phyloP scores from a whole-genome alignment of 164 flowering plant genomes.

The Houttuynia cordata region DNA sequence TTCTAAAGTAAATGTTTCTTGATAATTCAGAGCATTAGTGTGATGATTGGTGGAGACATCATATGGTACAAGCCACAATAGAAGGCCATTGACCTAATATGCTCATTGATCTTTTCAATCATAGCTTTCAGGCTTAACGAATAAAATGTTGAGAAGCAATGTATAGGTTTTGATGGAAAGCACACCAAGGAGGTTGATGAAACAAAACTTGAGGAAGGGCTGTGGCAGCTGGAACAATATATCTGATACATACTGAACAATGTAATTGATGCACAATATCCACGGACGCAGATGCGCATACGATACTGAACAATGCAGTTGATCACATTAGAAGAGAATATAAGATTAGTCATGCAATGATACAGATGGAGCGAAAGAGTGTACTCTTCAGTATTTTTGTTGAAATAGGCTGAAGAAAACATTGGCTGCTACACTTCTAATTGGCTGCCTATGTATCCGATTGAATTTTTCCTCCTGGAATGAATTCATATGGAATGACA shows the following conservation, averaged over 20 bases:
- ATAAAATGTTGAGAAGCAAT: conserved; percentile 62
- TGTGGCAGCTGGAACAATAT: too few species aligned
- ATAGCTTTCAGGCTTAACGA: conserved; percentile 64
- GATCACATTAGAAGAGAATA: conserved; percentile 60
- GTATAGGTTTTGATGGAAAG: conserved; percentile 89
- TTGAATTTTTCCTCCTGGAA: too few species aligned
- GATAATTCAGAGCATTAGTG: conserved; percentile 77
- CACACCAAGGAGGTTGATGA: conserved; percentile 93
- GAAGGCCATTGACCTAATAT: conserved; percentile 69
- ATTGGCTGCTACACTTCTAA: too few species aligned
- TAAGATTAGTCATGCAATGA: conserved; percentile 81
- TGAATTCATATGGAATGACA: too few species aligned
- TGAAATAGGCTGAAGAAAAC: too few species aligned
- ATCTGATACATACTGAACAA: too few species aligned
- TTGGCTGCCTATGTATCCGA: too few species aligned
- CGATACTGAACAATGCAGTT: conserved; percentile 58
- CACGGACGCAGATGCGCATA: conserved; percentile 72
- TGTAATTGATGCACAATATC: too few species aligned
- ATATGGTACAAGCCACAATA: conserved; percentile 81
- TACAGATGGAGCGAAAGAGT: conserved; percentile 72
- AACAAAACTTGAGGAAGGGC: conserved; percentile 61
- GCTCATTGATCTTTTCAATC: conserved; percentile 67
- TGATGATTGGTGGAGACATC: conserved; percentile 78
- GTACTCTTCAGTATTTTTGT: background rate
- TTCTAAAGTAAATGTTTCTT: too few species aligned